Conservation (phyloP, 345 rosid species). For the Zanthoxylum bungeanum region DNA sequence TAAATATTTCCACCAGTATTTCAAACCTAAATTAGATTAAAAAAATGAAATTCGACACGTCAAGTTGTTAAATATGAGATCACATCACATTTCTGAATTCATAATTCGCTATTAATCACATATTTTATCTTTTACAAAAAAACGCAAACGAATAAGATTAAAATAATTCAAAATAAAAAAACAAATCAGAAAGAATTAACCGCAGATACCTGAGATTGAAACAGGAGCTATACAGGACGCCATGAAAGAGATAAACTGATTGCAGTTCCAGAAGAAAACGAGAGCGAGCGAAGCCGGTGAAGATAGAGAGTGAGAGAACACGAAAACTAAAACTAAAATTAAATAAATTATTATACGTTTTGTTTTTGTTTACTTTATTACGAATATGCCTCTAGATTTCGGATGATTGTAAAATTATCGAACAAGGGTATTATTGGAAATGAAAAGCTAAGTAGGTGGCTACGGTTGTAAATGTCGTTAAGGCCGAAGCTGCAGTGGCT, state of each 20-base stretch:
- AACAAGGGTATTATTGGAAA: constrained; percentile 1
- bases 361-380: too few species aligned
- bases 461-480: not conserved
- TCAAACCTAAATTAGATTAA: not conserved
- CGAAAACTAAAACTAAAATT: not conserved
- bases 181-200: not conserved
- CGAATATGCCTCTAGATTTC: not conserved
- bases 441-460: not conserved
- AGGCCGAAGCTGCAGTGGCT: not conserved
- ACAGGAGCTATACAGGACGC: constrained; percentile 29
- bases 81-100: not conserved
- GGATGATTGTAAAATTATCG: not conserved
- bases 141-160: not conserved
- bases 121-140: not conserved
- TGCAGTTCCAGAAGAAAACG: not conserved
- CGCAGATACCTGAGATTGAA: constrained; percentile 32
- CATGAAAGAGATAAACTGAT: constrained; percentile 12
- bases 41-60: not conserved
- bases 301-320: not conserved
- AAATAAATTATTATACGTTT: too few species aligned
- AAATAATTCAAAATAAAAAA: not conserved
- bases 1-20: not conserved
- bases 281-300: not conserved
- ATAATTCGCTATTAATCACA: not conserved
- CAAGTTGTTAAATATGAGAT: too few species aligned